phyloP scores from a whole-genome alignment of 805 yeast genomes.

The Wickerhamiella azyma region DNA sequence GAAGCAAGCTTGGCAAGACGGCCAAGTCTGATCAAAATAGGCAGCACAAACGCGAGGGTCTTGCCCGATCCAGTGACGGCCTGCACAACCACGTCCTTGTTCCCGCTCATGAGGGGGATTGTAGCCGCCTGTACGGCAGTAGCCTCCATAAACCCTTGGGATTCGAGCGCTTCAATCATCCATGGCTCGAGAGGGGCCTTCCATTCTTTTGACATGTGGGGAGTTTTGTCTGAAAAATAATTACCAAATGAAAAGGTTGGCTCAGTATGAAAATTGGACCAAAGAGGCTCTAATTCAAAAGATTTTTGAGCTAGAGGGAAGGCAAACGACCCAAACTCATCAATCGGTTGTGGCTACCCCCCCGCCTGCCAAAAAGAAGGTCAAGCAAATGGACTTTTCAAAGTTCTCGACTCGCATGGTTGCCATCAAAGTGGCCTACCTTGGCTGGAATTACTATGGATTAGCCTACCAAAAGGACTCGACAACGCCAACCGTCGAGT shows the following conservation, averaged over 20 bases:
- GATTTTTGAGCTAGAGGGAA: constrained; percentile 42
- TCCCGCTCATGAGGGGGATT: constrained; percentile 66
- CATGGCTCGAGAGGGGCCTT: constrained; percentile 19
- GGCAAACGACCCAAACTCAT: background rate
- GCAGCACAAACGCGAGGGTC: constrained; percentile 79
- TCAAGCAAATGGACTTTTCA: constrained; percentile 48
- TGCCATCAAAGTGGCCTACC: constrained; percentile 71
- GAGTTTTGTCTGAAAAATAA: background rate
- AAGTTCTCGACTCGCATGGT: constrained; percentile 51
- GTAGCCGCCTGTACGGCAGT: constrained; percentile 97
- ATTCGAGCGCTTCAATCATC: constrained; percentile 45
- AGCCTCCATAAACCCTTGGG: constrained; percentile 67
- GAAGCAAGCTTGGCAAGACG: constrained; percentile 24
- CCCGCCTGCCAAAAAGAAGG: constrained; percentile 19
- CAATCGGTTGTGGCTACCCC: background rate
- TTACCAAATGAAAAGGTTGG: constrained; percentile 2
- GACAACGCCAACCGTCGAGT: constrained; percentile 80
- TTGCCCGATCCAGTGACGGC: constrained; percentile 99
- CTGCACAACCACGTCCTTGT: constrained; percentile 92
- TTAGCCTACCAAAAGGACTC: constrained; percentile 66
- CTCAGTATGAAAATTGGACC: constrained; percentile 34
- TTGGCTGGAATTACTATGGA: constrained; percentile 91
- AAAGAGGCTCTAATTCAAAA: constrained; percentile 48
- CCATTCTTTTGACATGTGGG: constrained; percentile 16
- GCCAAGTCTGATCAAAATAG: constrained; percentile 33